These are phyloP conservation scores for Aspergillus terreus DNA, from an alignment of 2,329 filamentous ascomycete genomes.

Conservation along the genomic window DNA sequence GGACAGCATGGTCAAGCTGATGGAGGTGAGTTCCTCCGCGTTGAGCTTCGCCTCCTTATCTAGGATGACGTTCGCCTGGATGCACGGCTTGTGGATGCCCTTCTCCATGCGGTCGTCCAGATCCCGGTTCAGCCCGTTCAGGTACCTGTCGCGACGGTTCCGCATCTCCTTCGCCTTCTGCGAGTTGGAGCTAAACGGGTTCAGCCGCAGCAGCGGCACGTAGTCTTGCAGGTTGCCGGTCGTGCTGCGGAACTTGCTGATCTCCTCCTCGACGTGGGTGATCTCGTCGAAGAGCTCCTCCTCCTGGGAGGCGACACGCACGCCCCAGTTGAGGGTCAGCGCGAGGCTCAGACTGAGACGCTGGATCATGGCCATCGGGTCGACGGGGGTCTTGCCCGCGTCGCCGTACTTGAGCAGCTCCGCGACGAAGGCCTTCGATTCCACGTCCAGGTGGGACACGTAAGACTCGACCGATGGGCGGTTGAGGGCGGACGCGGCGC, in stretches of 20 bases:
- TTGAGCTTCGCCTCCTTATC: slow-evolving; percentile 62
- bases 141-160: slow-evolving; percentile 57
- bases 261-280: slow-evolving; percentile 67
- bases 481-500: slow-evolving; percentile 62
- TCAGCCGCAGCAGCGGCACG: slow-evolving; percentile 66
- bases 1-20: slow-evolving; percentile 65
- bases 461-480: slow-evolving; percentile 62
- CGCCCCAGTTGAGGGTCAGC: slow-evolving; percentile 64
- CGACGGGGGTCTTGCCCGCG: slow-evolving; percentile 52
- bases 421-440: slow-evolving; percentile 60
- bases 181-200: slow-evolving; percentile 59
- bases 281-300: slow-evolving; percentile 68
- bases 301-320: slow-evolving; percentile 56
- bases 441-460: slow-evolving; percentile 59
- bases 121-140: slow-evolving; percentile 55
- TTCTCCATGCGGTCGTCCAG: slow-evolving; percentile 60
- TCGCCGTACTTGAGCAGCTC: slow-evolving; percentile 59
- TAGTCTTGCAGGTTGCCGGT: slow-evolving; percentile 80
- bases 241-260: slow-evolving; percentile 70
- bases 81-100: slow-evolving; percentile 60
- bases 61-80: slow-evolving; percentile 63
- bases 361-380: slow-evolving; percentile 67
- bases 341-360: slow-evolving; percentile 60
- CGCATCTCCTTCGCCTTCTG: slow-evolving; percentile 59
- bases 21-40: slow-evolving; percentile 60